These are phyloP conservation scores for Tolypocladium paradoxum DNA, from an alignment of 2,329 filamentous ascomycete species.

Conservation along the genomic window DNA sequence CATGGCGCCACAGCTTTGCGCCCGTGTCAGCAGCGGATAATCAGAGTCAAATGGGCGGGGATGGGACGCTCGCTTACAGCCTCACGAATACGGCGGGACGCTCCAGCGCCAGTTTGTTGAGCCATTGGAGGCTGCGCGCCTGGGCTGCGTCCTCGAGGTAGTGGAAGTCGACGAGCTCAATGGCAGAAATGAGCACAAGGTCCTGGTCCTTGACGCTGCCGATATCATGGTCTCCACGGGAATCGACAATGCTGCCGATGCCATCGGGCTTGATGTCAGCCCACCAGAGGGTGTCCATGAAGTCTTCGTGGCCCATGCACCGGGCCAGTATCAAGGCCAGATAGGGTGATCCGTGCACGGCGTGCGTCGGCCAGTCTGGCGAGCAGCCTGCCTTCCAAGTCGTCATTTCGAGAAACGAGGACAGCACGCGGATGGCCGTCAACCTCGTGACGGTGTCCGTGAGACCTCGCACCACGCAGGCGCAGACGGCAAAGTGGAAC, in stretches of 20 bases:
- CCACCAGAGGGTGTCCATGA: constrained; percentile 52
- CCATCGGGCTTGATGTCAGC: constrained; percentile 38
- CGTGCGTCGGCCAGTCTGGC: constrained; percentile 4
- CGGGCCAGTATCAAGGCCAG: constrained; percentile 48
- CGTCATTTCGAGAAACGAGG: constrained; percentile 43
- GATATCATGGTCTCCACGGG: constrained; percentile 19
- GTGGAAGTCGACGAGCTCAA: constrained; percentile 56
- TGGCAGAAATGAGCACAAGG: constrained; percentile 50
- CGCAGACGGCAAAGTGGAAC: constrained; percentile 58
- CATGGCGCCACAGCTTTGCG: constrained; percentile 41
- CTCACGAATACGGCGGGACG: constrained; percentile 47
- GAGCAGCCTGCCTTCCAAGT: constrained; percentile 7
- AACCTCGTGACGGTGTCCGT: constrained; percentile 50
- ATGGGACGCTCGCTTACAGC: constrained; percentile 34
- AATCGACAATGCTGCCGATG: constrained; percentile 13
- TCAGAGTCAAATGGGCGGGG: background rate
- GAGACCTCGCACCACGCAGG: constrained; percentile 52
- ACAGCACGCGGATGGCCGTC: constrained; percentile 48
- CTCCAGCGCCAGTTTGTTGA: constrained; percentile 43
- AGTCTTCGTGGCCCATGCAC: constrained; percentile 44
- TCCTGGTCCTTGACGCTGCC: constrained; percentile 47
- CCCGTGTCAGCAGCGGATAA: constrained; percentile 3
- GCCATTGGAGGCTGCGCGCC: constrained; percentile 46
- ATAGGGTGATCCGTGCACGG: constrained; percentile 41
- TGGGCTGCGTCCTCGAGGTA: constrained; percentile 53